Evolutionary conservation across 2,329 filamentous ascomycete species (phyloP).

Genomic region (Nemania sp.): DNA sequence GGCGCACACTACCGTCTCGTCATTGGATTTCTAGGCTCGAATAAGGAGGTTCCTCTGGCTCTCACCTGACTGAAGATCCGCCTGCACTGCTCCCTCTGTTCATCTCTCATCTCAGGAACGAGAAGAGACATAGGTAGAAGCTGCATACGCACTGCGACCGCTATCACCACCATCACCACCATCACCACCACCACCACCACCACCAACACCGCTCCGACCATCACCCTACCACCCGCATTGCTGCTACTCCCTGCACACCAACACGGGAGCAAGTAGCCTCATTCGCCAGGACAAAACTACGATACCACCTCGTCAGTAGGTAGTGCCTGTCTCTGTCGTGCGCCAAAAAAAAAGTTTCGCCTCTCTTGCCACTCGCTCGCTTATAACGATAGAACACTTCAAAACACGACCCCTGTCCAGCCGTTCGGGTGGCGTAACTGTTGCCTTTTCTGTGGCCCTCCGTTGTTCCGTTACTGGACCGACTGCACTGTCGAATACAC

Average conservation of each 20-base stretch:
- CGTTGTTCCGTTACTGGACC: neutral
- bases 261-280: slow-evolving; percentile 6
- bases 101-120: slow-evolving; percentile 6
- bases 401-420: slow-evolving; percentile 32
- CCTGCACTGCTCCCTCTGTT: slow-evolving; percentile 15
- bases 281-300: neutral
- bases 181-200: neutral
- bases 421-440: slow-evolving; percentile 39
- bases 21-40: slow-evolving; percentile 35
- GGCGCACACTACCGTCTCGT: slow-evolving; percentile 28
- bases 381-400: slow-evolving; percentile 13
- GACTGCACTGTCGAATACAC: neutral
- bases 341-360: slow-evolving; percentile 2
- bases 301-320: neutral
- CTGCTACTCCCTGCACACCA: slow-evolving; percentile 4
- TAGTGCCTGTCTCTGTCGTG: slow-evolving; percentile 1
- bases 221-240: neutral
- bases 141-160: too few species aligned
- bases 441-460: slow-evolving; percentile 9
- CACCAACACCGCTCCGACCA: neutral
- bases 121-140: neutral
- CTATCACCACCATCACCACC: neutral
- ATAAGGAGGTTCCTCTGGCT: slow-evolving; percentile 26
- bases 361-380: slow-evolving; percentile 20
- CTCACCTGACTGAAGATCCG: slow-evolving; percentile 33